phyloP scores from a whole-genome alignment of 2,329 filamentous ascomycete genomes.

The Ciborinia camelliae region DNA sequence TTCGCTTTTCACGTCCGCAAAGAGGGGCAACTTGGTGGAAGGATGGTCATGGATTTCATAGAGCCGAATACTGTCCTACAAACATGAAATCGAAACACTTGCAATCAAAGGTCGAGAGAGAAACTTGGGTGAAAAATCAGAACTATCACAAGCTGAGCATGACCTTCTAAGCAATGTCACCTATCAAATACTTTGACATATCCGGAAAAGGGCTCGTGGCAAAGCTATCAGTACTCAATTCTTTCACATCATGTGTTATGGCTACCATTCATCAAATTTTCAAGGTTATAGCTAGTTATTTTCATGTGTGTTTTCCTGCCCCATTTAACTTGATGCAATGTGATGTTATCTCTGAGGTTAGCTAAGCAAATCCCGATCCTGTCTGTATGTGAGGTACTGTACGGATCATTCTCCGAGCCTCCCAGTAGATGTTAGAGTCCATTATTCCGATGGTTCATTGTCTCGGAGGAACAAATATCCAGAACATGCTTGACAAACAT shows the following conservation, averaged over 20 bases:
- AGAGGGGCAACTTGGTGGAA: constrained; percentile 11
- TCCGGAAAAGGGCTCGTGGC: constrained; percentile 9
- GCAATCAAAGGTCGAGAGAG: constrained; percentile 11
- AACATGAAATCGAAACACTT: constrained; percentile 10
- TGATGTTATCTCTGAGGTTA: not conserved
- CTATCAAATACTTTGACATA: constrained; percentile 3
- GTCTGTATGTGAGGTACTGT: constrained; percentile 17
- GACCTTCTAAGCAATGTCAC: constrained; percentile 13
- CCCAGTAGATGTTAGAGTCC: constrained; percentile 1
- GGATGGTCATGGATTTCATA: constrained; percentile 1
- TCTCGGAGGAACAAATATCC: constrained; percentile 20
- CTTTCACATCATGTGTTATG: constrained; percentile 8
- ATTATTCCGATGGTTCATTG: constrained; percentile 9
- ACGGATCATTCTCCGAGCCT: constrained; percentile 12
- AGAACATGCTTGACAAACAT: constrained; percentile 6
- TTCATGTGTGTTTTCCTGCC: not conserved
- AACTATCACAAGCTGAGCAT: constrained; percentile 8
- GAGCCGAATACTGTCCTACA: constrained; percentile 10
- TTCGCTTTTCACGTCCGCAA: not conserved
- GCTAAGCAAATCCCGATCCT: constrained; percentile 6
- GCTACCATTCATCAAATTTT: constrained; percentile 8
- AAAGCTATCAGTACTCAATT: constrained; percentile 7
- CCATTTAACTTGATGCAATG: constrained; percentile 9
- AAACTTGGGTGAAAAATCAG: constrained; percentile 3
- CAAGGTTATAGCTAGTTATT: not conserved